phyloP scores from a whole-genome alignment of 352 stramenopile species.

The Globisporangium apiculatum region DNA sequence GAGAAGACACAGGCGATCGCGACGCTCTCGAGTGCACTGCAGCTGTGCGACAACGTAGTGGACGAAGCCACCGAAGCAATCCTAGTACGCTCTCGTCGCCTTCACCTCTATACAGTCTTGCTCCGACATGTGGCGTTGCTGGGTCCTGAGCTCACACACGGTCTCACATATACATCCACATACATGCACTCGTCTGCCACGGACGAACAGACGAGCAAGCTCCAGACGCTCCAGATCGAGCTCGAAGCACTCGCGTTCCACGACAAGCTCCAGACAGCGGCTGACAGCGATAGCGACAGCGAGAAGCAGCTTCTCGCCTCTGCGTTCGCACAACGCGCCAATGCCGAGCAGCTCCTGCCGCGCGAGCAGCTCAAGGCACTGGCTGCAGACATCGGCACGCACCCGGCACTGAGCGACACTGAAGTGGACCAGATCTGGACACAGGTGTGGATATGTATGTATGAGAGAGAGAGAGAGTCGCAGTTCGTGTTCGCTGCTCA shows the following conservation, averaged over 20 bases:
- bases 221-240: constrained; percentile 30
- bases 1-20: constrained; percentile 22
- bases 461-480: neutral
- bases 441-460: constrained; percentile 10
- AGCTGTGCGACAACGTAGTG: constrained; percentile 30
- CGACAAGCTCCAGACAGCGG: constrained; percentile 16
- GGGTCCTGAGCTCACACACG: neutral
- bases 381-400: constrained; percentile 23
- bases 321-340: constrained; percentile 25
- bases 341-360: constrained; percentile 7
- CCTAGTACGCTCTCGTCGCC: constrained; percentile 17
- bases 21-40: constrained; percentile 30
- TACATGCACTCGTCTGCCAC: too few relatives aligned
- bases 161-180: too few relatives aligned
- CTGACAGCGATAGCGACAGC: constrained; percentile 9
- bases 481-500: too few relatives aligned
- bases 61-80: constrained; percentile 41
- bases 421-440: constrained; percentile 57
- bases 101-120: neutral
- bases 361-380: constrained; percentile 30
- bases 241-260: constrained; percentile 19
- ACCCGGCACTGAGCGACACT: constrained; percentile 17
- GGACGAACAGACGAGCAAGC: constrained; percentile 23
- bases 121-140: neutral
- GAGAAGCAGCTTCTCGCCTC: constrained; percentile 30